Evolutionary conservation across 768 basidiomycete genomes (phyloP).

Genomic region (Leccinum arenicola): DNA sequence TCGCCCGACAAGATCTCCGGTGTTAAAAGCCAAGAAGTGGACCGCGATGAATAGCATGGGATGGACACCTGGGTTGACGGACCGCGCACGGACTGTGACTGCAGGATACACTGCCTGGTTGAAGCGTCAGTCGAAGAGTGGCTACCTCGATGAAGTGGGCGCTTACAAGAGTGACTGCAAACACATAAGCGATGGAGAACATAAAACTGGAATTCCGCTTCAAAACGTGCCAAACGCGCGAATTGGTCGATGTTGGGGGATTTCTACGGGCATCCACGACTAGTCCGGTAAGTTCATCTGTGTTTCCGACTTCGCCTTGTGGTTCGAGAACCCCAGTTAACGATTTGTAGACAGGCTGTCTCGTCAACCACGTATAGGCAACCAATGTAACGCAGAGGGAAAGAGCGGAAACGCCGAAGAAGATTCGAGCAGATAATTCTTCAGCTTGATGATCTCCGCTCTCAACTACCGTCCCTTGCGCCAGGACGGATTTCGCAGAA

Average conservation of each 20-base stretch:
- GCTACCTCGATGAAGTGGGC: background rate
- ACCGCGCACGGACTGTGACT: slow-evolving; percentile 72
- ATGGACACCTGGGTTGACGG: slow-evolving; percentile 66
- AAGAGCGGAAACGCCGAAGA: slow-evolving; percentile 67
- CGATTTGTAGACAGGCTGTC: slow-evolving; percentile 56
- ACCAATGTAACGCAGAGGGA: slow-evolving; percentile 55
- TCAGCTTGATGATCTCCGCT: slow-evolving; percentile 48
- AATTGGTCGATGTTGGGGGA: slow-evolving; percentile 34
- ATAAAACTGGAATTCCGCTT: slow-evolving; percentile 69
- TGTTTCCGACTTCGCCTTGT: slow-evolving; percentile 21
- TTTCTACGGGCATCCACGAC: slow-evolving; percentile 30
- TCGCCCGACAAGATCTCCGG: slow-evolving; percentile 71
- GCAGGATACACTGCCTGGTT: slow-evolving; percentile 82
- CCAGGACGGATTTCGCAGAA: slow-evolving; percentile 25
- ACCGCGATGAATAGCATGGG: slow-evolving; percentile 77
- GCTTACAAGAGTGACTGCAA: slow-evolving; percentile 78
- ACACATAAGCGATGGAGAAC: slow-evolving; percentile 72
- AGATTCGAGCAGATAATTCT: slow-evolving; percentile 64
- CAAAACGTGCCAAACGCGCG: slow-evolving; percentile 49
- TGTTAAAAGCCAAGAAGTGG: slow-evolving; percentile 76
- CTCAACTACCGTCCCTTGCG: slow-evolving; percentile 16
- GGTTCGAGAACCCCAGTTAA: slow-evolving; percentile 50
- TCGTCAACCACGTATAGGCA: slow-evolving; percentile 57
- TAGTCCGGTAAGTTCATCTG: slow-evolving; percentile 33
- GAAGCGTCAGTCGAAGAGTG: slow-evolving; percentile 7